Base-by-base conservation (phyloP, 139 green algal species). In the Chlorella sp. region DNA sequence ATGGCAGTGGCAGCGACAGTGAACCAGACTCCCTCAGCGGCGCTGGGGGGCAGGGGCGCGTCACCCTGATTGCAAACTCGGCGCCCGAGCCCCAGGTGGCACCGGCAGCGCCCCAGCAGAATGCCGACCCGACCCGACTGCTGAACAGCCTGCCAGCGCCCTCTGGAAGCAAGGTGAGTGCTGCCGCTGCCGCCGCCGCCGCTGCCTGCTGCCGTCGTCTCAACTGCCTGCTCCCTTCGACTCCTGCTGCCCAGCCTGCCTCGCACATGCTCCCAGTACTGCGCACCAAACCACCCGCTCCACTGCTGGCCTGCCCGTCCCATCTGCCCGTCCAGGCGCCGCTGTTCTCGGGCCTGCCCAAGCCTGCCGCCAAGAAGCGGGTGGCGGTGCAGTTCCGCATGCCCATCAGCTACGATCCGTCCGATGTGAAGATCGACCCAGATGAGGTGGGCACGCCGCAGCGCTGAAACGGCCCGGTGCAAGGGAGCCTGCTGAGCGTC, bases 291-390 rank as follows among this genome's bases (percentile, higher is more conserved):
- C n/a, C n/a, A n/a, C n/a, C n/a, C n/a, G n/a, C n/a, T n/a, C n/a
- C n/a, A n/a, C n/a, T n/a, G n/a, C 62, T 26, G 11, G 15, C 11
- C 62, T 69, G 28, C 38, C 6, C 38, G 3, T 34, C 39, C 70
- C 11, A n/a, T 57, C 70, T 38, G 4, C 39, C 11, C 38, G 16
- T 25, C 18, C 68, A 85, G 81, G 81, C 15, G 17, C 69, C 81
- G 32, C 81, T 85, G 30, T 85, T 85, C 69, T 85, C 81, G 25
- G 81, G 81, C 2, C 68, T 85, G 38, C 81, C 76, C n/a, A 67
- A 82, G 36, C 34, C 81, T 0, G 75, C 75, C 0, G 57, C 75
- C 57, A 71, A n/a, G 34, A 70, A 82, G 60, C 55, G 44, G 38
- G 39, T 80, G 6, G 57, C 60, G 51, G 81, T 80, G 26, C 68